Evolutionary conservation across 2,329 filamentous ascomycete species (phyloP).

Genomic region (Didymella glomerata): DNA sequence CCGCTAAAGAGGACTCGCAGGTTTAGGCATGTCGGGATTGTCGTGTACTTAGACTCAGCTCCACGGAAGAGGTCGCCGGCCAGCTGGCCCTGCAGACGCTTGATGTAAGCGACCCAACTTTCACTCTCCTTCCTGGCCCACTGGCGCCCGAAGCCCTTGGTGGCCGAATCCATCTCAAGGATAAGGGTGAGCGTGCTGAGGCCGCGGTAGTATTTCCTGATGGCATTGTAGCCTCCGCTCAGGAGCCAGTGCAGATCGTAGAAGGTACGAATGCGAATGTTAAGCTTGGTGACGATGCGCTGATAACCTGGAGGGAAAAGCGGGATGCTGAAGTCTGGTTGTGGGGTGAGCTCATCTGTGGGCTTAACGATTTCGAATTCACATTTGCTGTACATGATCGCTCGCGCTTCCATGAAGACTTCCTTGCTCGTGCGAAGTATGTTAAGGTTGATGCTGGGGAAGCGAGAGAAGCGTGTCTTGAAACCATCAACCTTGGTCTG

Average conservation of each 20-base stretch:
- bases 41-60: too few species aligned
- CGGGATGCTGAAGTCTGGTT: constrained; percentile 32
- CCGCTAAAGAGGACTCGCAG: too few species aligned
- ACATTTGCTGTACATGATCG: constrained; percentile 53
- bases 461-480: constrained; percentile 30
- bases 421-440: constrained; percentile 51
- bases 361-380: constrained; percentile 44
- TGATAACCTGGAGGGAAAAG: constrained; percentile 35
- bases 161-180: constrained; percentile 31
- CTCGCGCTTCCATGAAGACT: constrained; percentile 53
- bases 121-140: constrained; percentile 27
- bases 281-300: constrained; percentile 29
- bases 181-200: constrained; percentile 31
- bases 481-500: constrained; percentile 27
- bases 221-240: constrained; percentile 23
- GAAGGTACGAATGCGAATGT: constrained; percentile 31
- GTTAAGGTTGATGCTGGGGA: constrained; percentile 27
- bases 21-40: too few species aligned
- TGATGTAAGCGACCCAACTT: constrained; percentile 31
- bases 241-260: constrained; percentile 38
- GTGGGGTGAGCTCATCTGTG: constrained; percentile 30
- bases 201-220: constrained; percentile 37
- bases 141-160: constrained; percentile 27
- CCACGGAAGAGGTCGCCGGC: constrained; percentile 25
- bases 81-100: constrained; percentile 27